These are phyloP conservation scores for Pseudodiploospora longispora DNA, from an alignment of 2,329 filamentous ascomycete genomes.

Conservation along the genomic window DNA sequence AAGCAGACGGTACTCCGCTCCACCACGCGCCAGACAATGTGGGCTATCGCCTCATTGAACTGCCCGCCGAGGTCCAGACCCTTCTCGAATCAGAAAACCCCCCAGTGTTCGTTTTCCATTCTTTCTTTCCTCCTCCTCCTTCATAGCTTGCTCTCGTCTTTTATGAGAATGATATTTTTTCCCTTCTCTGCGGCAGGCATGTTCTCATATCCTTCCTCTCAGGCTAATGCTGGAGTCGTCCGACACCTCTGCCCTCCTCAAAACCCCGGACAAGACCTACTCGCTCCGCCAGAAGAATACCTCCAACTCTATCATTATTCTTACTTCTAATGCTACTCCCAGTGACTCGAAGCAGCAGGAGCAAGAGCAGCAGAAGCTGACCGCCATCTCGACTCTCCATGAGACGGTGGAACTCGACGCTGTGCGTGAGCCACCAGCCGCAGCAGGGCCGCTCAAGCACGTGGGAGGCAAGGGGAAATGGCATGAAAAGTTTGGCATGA, in stretches of 20 bases:
- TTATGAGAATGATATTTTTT: too few relatives aligned
- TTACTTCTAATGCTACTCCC: constrained; percentile 26
- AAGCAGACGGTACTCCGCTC: constrained; percentile 42
- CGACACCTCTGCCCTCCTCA: constrained; percentile 42
- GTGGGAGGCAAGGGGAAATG: constrained; percentile 42
- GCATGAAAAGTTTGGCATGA: constrained; percentile 50
- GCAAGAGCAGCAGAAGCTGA: constrained; percentile 29
- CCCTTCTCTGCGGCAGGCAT: not conserved
- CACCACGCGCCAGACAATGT: constrained; percentile 38
- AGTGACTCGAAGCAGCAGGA: constrained; percentile 15
- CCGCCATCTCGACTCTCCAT: constrained; percentile 47
- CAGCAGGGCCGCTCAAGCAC: constrained; percentile 19
- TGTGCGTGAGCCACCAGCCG: constrained; percentile 26
- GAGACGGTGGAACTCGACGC: constrained; percentile 54
- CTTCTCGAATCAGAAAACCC: constrained; percentile 46
- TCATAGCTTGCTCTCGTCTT: not conserved
- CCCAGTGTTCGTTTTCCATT: constrained; percentile 37
- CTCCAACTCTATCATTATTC: constrained; percentile 55
- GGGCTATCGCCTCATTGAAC: constrained; percentile 53
- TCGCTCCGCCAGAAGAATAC: constrained; percentile 58
- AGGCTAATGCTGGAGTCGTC: constrained; percentile 44
- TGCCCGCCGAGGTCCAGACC: constrained; percentile 49
- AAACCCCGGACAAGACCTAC: constrained; percentile 44
- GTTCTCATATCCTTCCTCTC: not conserved
- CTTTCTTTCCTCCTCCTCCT: not conserved